phyloP scores from a whole-genome alignment of 1,284 basidiomycete genomes.

The Stereum hirsutum region DNA sequence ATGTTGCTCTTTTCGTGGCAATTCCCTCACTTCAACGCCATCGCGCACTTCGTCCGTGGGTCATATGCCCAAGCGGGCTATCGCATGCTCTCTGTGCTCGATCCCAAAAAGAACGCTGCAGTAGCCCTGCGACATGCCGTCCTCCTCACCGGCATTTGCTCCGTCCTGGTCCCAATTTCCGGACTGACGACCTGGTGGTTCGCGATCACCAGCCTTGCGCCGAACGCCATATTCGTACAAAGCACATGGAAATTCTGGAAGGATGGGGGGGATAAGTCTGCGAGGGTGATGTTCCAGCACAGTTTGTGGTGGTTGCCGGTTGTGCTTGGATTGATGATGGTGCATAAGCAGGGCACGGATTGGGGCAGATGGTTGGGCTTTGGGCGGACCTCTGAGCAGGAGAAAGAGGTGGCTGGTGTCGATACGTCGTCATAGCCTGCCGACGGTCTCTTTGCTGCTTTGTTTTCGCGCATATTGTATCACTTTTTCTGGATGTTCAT shows the following conservation, averaged over 20 bases:
- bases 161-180: conserved; percentile 74
- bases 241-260: conserved; percentile 76
- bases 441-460: neutral
- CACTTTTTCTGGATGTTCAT: neutral
- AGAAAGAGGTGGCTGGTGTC: conserved; percentile 1
- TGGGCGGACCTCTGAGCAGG: conserved; percentile 7
- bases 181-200: conserved; percentile 88
- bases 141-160: conserved; percentile 75
- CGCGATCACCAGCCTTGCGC: conserved; percentile 68
- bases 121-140: conserved; percentile 83
- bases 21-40: conserved; percentile 96
- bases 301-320: conserved; percentile 91
- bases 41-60: conserved; percentile 82
- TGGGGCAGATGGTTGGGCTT: conserved; percentile 33
- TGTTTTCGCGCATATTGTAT: neutral
- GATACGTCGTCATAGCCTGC: neutral
- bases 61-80: conserved; percentile 95
- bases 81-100: conserved; percentile 83
- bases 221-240: conserved; percentile 67
- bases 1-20: conserved; percentile 93
- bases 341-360: conserved; percentile 78
- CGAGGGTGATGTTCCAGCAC: conserved; percentile 73
- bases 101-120: conserved; percentile 76
- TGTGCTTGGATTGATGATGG: conserved; percentile 89
- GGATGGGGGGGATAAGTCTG: conserved; percentile 69